Conservation (phyloP, 2,329 filamentous ascomycete genomes). For the Drechslerella dactyloides region DNA sequence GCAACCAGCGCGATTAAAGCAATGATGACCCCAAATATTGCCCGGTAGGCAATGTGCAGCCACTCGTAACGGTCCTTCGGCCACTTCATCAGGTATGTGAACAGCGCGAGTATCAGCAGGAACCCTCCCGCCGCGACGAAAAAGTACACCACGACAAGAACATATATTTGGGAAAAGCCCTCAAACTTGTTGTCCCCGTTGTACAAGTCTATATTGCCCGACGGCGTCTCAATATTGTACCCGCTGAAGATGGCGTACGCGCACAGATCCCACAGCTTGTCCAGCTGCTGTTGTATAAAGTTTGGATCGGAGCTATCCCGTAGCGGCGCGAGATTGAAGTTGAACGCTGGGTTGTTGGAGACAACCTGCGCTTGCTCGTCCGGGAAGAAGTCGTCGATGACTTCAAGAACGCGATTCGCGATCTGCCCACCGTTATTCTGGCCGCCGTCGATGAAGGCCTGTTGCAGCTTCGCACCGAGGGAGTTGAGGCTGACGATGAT, state of each 20-base stretch:
- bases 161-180: slow-evolving; percentile 56
- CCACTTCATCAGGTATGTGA: slow-evolving; percentile 59
- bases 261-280: slow-evolving; percentile 49
- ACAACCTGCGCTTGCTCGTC: slow-evolving; percentile 38
- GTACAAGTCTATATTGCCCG: slow-evolving; percentile 16
- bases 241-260: slow-evolving; percentile 51
- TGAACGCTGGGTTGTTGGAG: slow-evolving; percentile 29
- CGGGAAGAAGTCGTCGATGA: slow-evolving; percentile 41
- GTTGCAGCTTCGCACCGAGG: slow-evolving; percentile 58
- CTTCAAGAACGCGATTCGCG: slow-evolving; percentile 55
- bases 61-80: slow-evolving; percentile 59
- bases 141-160: slow-evolving; percentile 57
- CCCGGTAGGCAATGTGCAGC: slow-evolving; percentile 56
- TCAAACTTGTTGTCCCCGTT: slow-evolving; percentile 30
- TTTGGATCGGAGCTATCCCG: slow-evolving; percentile 43
- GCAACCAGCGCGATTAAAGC: slow-evolving; percentile 56
- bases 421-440: slow-evolving; percentile 56
- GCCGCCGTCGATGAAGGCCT: slow-evolving; percentile 57
- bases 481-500: slow-evolving; percentile 61
- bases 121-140: slow-evolving; percentile 56
- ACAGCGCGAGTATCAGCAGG: slow-evolving; percentile 56
- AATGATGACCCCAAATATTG: slow-evolving; percentile 55
- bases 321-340: slow-evolving; percentile 40
- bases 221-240: slow-evolving; percentile 53
- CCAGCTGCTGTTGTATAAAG: slow-evolving; percentile 56